Percentiles rank a stretch among this genome's conserved stretches.
Evolutionary conservation across 2,329 filamentous ascomycete genomes (phyloP).

Genomic region (Calonectria pseudoreteaudii): DNA sequence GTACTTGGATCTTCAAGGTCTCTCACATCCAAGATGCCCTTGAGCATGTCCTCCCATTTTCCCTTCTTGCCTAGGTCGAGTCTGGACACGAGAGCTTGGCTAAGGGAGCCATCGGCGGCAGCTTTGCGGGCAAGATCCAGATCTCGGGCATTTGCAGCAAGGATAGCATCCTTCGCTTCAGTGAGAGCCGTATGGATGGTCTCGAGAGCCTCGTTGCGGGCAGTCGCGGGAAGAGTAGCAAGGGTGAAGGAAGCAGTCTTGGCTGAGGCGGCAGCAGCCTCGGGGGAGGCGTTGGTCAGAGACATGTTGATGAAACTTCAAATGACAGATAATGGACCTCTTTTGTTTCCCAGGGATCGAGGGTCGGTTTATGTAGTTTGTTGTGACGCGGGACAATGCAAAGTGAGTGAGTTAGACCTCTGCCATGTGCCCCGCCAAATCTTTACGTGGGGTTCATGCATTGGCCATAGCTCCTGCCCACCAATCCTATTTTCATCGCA

Average conservation of each 20-base stretch:
- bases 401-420: slow-evolving; percentile 18
- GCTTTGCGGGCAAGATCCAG: slow-evolving; percentile 79
- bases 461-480: slow-evolving; percentile 30
- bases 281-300: slow-evolving; percentile 84
- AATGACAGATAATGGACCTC: not conserved
- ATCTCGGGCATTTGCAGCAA: slow-evolving; percentile 88
- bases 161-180: slow-evolving; percentile 77
- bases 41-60: slow-evolving; percentile 98
- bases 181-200: slow-evolving; percentile 84
- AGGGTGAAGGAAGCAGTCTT: slow-evolving; percentile 86
- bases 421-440: slow-evolving; percentile 33
- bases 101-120: slow-evolving; percentile 80
- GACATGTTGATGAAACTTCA: slow-evolving; percentile 73
- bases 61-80: slow-evolving; percentile 87
- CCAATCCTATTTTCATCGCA: not conserved
- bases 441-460: slow-evolving; percentile 32
- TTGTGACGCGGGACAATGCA: slow-evolving; percentile 28
- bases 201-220: slow-evolving; percentile 87
- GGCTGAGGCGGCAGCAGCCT: slow-evolving; percentile 81
- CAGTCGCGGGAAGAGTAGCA: slow-evolving; percentile 79
- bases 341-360: not conserved
- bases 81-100: slow-evolving; percentile 85
- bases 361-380: not conserved
- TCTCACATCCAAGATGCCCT: slow-evolving; percentile 91
- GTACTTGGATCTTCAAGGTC: slow-evolving; percentile 86